Evolutionary conservation across 2,329 filamentous ascomycete genomes (phyloP).

Genomic region (Diaporthe vexans): DNA sequence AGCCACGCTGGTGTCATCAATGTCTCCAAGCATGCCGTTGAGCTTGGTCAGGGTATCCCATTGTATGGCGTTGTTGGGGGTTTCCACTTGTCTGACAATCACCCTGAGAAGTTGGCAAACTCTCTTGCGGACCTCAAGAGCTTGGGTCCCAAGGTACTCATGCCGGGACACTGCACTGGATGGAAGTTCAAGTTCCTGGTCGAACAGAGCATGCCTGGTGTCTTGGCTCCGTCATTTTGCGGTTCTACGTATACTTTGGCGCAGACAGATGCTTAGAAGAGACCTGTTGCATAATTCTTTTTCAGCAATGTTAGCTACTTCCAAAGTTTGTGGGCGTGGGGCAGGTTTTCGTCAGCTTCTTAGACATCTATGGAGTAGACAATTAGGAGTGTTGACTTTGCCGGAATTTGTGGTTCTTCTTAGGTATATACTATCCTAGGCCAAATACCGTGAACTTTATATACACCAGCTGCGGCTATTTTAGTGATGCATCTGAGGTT

Average conservation of each 20-base stretch:
- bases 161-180: conserved; percentile 69
- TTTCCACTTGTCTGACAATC: conserved; percentile 65
- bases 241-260: conserved; percentile 55
- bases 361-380: not conserved
- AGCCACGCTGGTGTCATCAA: conserved; percentile 70
- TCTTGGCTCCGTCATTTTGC: conserved; percentile 64
- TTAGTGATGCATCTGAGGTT: not conserved
- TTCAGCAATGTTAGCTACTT: too few species aligned
- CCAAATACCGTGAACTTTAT: not conserved
- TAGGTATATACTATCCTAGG: not conserved
- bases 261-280: not conserved
- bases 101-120: conserved; percentile 56
- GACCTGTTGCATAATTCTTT: accelerated
- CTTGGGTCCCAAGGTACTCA: conserved; percentile 61
- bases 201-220: conserved; percentile 64
- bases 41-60: conserved; percentile 54
- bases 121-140: conserved; percentile 63
- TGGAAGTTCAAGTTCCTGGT: conserved; percentile 68
- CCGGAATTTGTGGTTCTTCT: not conserved
- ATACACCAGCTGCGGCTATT: not conserved
- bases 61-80: conserved; percentile 67
- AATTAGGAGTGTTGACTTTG: not conserved
- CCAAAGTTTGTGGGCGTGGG: not conserved
- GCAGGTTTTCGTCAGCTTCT: not conserved
- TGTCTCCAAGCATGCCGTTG: conserved; percentile 59